Base-by-base conservation (phyloP, 345 rosid species). In the Hypericum perforatum region DNA sequence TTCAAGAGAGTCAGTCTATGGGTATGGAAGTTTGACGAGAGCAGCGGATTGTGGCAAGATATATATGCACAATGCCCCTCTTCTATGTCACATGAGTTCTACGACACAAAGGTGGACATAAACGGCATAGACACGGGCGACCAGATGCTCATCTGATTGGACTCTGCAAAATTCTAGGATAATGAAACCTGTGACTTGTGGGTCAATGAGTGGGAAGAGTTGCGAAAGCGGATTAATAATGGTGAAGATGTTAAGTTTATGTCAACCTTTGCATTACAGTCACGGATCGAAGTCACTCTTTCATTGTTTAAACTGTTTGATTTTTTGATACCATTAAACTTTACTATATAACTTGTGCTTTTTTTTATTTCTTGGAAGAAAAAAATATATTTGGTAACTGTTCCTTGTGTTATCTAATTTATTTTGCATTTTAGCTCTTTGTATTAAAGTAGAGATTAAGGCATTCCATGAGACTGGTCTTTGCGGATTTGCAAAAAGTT, bases 231-330 rank as follows among this genome's bases (percentile, higher is more conserved):
- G 58, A 65, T 49, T 22, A 64, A 51, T 54, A 68, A 68, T 51
- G 90, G 82, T 54, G 84, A 83, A 68, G 63, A 77, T 39, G 58
- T 72, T 41, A 95, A 80, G 64, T 84, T 86, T 63, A 76, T 74
- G 73, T 82, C 94, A 22, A 90, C 97, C 41, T 78, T 84, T 54
- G 78, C 88, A 0, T 84, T 89, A 42, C 84, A 89, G 76, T 95
- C 97, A 16, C 68, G 96, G 68, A 82, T 84, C 8, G 96, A 84
- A 63, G 82, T 80, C 43, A 63, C 74, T 53, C 77, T 76, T 9
- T 82, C 68, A 80, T 22, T 22, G 4, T 22, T 22, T 1, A 22
- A 22, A 22, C 32, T 22, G 32, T 22, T 22, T 22, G 32, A 22
- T 22, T n/a, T n/a, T n/a, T n/a, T n/a, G 32, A 22, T 22, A 22